Evolutionary conservation across 2,329 filamentous ascomycete genomes (phyloP).

Genomic region (Fusarium sororula): DNA sequence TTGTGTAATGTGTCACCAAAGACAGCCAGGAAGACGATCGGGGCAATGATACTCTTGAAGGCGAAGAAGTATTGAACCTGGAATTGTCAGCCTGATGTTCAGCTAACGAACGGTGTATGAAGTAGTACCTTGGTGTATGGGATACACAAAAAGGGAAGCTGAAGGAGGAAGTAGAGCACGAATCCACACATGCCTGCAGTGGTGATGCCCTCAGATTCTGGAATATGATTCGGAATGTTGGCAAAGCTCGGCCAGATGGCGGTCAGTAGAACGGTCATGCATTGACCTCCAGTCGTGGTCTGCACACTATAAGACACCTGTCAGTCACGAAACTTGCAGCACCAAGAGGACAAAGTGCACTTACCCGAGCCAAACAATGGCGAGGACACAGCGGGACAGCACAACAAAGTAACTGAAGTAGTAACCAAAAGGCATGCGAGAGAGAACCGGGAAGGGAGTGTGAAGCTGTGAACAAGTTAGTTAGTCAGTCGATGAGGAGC

Average conservation of each 20-base stretch:
- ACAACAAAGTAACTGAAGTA: constrained; percentile 11
- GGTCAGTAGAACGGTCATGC: constrained; percentile 5
- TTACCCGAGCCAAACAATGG: constrained; percentile 8
- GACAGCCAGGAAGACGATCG: background rate
- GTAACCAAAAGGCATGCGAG: constrained; percentile 9
- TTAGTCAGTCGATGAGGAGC: background rate
- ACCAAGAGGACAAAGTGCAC: background rate
- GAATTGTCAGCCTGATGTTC: background rate
- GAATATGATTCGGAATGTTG: constrained; percentile 3
- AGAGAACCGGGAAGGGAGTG: constrained; percentile 2
- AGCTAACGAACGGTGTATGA: accelerated
- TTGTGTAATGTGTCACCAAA: constrained; percentile 1
- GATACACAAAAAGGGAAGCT: constrained; percentile 5
- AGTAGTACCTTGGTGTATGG: background rate
- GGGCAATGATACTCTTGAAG: constrained; percentile 3
- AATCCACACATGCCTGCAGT: constrained; percentile 1
- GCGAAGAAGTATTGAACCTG: constrained; percentile 2
- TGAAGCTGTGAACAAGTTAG: background rate
- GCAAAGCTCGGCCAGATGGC: constrained; percentile 11
- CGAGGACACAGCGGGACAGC: constrained; percentile 5
- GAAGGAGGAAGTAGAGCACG: constrained; percentile 6
- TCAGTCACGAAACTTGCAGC: background rate
- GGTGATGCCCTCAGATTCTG: background rate
- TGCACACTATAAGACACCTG: background rate
- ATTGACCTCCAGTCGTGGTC: constrained; percentile 11